phyloP scores from a whole-genome alignment of 31 red algal genomes.

The Asparagopsis taxiformis region DNA sequence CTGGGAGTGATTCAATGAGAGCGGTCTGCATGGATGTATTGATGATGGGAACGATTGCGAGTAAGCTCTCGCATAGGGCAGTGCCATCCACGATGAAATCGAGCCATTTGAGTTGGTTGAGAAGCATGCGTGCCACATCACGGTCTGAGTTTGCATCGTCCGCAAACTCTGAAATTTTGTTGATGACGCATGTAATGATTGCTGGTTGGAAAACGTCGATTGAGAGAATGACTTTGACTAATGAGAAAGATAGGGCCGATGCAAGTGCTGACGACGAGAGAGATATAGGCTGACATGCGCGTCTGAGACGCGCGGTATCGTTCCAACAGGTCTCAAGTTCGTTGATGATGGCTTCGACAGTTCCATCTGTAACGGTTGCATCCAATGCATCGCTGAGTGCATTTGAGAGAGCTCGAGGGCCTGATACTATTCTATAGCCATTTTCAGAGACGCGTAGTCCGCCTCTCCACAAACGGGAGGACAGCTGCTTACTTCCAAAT shows the following conservation, averaged over 20 bases:
- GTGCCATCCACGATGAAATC: slow-evolving; percentile 65
- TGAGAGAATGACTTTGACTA: slow-evolving; percentile 50
- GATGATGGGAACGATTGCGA: slow-evolving; percentile 56
- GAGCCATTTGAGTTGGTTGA: slow-evolving; percentile 54
- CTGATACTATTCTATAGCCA: slow-evolving; percentile 13
- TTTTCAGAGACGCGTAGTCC: slow-evolving; percentile 42
- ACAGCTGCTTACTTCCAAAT: slow-evolving; percentile 43
- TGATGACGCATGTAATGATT: slow-evolving; percentile 49
- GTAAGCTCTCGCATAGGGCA: slow-evolving; percentile 39
- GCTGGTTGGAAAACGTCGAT: slow-evolving; percentile 60
- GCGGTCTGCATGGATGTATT: slow-evolving; percentile 32
- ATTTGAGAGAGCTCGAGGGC: slow-evolving; percentile 22
- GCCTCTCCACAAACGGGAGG: slow-evolving; percentile 54
- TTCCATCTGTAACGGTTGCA: slow-evolving; percentile 9
- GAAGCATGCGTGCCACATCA: slow-evolving; percentile 38
- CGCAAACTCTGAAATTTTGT: slow-evolving; percentile 62
- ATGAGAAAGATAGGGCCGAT: slow-evolving; percentile 19
- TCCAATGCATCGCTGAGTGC: slow-evolving; percentile 29
- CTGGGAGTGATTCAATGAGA: slow-evolving; percentile 59
- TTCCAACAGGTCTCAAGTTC: slow-evolving; percentile 61
- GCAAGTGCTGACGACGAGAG: background rate
- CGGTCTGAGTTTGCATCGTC: slow-evolving; percentile 24
- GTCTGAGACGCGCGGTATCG: slow-evolving; percentile 45
- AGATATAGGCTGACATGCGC: slow-evolving; percentile 29
- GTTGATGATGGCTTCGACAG: slow-evolving; percentile 35